phyloP scores from a whole-genome alignment of 2,329 filamentous ascomycete species.

The Diaporthe nobilis region DNA sequence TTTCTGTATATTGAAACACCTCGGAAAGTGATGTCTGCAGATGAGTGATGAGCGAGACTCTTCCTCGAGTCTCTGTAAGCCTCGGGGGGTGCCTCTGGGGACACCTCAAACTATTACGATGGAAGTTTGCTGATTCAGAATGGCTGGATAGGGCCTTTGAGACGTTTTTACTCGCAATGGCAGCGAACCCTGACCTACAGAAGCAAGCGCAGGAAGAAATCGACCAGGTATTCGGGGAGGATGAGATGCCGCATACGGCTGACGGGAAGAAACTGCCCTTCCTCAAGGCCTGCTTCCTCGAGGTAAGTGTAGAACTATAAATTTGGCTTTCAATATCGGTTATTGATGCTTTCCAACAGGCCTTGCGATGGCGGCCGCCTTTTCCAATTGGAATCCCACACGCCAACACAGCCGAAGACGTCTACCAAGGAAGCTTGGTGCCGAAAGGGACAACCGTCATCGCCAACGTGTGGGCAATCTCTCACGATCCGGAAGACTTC shows the following conservation, averaged over 20 bases:
- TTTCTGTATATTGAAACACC: background rate
- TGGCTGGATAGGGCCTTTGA: constrained; percentile 17
- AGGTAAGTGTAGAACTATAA: constrained; percentile 21
- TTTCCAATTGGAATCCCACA: constrained; percentile 41
- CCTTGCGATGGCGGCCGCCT: constrained; percentile 43
- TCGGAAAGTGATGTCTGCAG: no score
- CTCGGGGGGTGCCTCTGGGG: background rate
- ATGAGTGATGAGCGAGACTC: background rate
- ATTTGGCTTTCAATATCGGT: no score
- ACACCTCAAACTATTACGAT: background rate
- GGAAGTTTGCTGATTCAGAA: no score
- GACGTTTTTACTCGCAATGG: constrained; percentile 42
- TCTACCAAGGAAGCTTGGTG: constrained; percentile 40
- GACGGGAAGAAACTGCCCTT: constrained; percentile 40
- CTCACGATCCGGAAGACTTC: constrained; percentile 41
- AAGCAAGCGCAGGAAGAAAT: constrained; percentile 43
- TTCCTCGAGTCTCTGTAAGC: background rate
- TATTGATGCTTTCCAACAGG: constrained; percentile 11
- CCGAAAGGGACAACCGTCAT: constrained; percentile 41
- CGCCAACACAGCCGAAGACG: constrained; percentile 41
- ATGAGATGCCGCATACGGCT: constrained; percentile 33
- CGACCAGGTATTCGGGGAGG: constrained; percentile 38
- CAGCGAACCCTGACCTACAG: constrained; percentile 41
- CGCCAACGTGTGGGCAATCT: constrained; percentile 42
- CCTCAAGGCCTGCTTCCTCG: constrained; percentile 43